Evolutionary conservation across 2,329 filamentous ascomycete species (phyloP), one percentile per base, ranked within the genome.

Genomic region (Trichoderma harzianum): DNA sequence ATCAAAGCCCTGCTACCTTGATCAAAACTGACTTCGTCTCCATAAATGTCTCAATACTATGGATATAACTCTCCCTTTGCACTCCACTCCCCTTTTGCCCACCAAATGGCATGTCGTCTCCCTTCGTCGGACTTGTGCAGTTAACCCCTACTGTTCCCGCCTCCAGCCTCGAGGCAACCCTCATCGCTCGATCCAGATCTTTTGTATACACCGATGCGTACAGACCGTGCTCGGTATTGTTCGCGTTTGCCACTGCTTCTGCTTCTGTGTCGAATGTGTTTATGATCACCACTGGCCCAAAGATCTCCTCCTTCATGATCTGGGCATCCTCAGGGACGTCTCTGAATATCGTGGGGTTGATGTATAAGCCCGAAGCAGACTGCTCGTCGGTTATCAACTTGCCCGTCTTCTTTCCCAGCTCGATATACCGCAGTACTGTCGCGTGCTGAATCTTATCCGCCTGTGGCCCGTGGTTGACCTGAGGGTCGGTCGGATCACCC

Each of bases 381-480:
- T 77, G 65, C 39, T 74, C 76, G 12, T 55, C 73, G 0, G 78
- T 78, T 3, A 92, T 83, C 1, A 82, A 89, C 0, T 89, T 88
- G 21, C 90, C 90, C 75, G 89, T 87, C 8, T 84, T 84, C 78
- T 91, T 91, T 8, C 90, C 90, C 43, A 84, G 77, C 71, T 92
- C 86, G 57, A 93, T 89, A 78, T 91, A 93, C 1, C 84, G 86
- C 21, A 92, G 82, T 0, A 93, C 86, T 18, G 87, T 84, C 64
- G 91, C 89, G 74, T 88, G 90, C 77, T 92, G 90, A 21, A 84
- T 79, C 78, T 89, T 89, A 6, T 88, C 89, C 68, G 91, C 87
- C 76, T 91, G 90, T 0, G 90, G 90, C 0, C 90, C 90, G 77
- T 92, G 90, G 81, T 87, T 89, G 0, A 89, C 91, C 18, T 83